These are phyloP conservation scores for Solanum raphanifolium DNA, from an alignment of 257 asterid genomes.

Conservation along the genomic window DNA sequence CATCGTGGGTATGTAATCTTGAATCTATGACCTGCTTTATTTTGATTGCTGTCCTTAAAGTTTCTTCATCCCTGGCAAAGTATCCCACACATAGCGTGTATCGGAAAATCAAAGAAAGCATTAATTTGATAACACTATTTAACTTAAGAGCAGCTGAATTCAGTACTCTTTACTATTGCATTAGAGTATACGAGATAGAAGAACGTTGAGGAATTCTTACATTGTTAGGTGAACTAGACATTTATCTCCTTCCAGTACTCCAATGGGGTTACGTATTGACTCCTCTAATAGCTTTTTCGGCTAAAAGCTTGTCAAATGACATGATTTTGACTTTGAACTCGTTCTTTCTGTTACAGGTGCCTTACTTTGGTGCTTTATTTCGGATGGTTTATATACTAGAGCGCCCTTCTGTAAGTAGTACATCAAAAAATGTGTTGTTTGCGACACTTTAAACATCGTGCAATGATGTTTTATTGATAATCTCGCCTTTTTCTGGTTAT, in stretches of 20 bases:
- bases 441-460: background rate
- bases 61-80: background rate
- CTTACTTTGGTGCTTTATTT: constrained; percentile 73
- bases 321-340: background rate
- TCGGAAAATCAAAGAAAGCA: background rate
- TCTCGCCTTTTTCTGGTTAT: background rate
- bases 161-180: background rate
- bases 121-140: background rate
- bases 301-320: background rate
- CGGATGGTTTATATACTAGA: constrained; percentile 74
- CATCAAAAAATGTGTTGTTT: background rate
- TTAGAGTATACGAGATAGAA: background rate
- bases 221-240: background rate
- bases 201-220: background rate
- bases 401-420: constrained; percentile 12
- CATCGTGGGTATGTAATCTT: constrained; percentile 62
- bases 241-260: background rate
- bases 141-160: background rate
- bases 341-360: constrained; percentile 43
- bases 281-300: background rate
- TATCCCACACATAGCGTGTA: background rate
- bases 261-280: background rate
- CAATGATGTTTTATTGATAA: background rate
- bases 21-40: background rate
- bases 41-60: background rate